Evolutionary conservation across 2,329 filamentous ascomycete genomes (phyloP).

Genomic region (Trichophyton verrucosum): DNA sequence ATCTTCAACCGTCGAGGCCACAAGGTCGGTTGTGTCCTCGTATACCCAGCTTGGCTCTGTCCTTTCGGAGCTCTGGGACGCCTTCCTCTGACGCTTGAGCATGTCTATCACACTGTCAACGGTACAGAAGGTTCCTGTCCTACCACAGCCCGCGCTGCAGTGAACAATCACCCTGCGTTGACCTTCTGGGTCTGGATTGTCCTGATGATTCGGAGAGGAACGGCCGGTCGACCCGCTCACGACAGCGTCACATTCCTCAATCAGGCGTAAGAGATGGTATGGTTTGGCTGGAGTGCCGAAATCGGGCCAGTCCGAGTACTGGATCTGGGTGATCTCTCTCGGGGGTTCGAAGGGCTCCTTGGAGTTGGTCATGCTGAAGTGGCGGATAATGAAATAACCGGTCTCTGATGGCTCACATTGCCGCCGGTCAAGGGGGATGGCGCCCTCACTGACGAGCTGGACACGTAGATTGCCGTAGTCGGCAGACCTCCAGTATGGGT

Average conservation of each 20-base stretch:
- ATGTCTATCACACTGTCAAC: constrained; percentile 94
- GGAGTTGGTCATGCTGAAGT: constrained; percentile 70
- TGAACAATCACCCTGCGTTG: constrained; percentile 75
- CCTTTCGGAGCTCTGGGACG: constrained; percentile 14
- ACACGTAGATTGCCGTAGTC: constrained; percentile 69
- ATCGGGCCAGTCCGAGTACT: constrained; percentile 95
- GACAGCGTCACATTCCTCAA: constrained; percentile 74
- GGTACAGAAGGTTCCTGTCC: constrained; percentile 92
- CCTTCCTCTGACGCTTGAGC: constrained; percentile 62
- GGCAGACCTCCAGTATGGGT: constrained; percentile 76
- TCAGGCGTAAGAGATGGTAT: constrained; percentile 68
- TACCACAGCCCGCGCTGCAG: constrained; percentile 89
- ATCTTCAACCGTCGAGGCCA: constrained; percentile 79
- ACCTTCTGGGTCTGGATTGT: constrained; percentile 45
- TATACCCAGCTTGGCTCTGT: constrained; percentile 48
- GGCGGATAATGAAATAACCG: constrained; percentile 70
- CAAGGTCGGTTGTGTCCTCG: constrained; percentile 60
- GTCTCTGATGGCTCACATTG: constrained; percentile 37
- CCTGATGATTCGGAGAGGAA: constrained; percentile 39
- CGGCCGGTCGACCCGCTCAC: constrained; percentile 28
- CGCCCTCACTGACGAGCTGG: constrained; percentile 67
- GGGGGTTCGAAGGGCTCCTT: constrained; percentile 70
- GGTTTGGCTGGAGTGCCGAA: constrained; percentile 88
- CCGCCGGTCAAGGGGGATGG: constrained; percentile 56
- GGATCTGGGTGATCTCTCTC: constrained; percentile 84